Conservation (phyloP, 106 monocot genomes). For the Phalaenopsis equestris region DNA sequence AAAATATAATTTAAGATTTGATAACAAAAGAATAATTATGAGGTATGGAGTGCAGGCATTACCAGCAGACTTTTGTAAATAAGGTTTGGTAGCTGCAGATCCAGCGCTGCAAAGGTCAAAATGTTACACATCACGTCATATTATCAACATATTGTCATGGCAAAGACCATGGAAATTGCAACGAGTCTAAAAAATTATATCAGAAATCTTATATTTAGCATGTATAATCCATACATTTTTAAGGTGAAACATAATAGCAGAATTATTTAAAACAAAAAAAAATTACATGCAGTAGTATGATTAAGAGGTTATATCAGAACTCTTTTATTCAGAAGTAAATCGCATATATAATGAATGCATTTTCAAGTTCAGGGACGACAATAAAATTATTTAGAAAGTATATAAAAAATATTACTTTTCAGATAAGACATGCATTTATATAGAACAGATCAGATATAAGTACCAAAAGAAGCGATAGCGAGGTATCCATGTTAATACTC, state of each 20-base stretch:
- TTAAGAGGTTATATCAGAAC: not conserved
- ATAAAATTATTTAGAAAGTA: not conserved
- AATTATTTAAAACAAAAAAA: not conserved
- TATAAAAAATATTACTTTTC: not conserved
- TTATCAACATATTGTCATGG: not conserved
- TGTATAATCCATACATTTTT: not conserved
- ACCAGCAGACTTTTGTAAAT: slow-evolving; percentile 77
- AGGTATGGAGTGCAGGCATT: not conserved
- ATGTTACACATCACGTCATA: not conserved
- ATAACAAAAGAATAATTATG: not conserved
- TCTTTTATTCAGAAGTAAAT: not conserved
- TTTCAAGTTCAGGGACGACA: not conserved
- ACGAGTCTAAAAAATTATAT: not conserved
- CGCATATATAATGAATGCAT: not conserved
- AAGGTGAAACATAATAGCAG: not conserved
- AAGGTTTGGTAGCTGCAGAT: slow-evolving; percentile 69
- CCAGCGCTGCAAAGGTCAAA: slow-evolving; percentile 61
- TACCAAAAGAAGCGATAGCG: slow-evolving; percentile 76
- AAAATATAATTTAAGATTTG: slow-evolving; percentile 4
- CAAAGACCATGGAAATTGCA: not conserved
- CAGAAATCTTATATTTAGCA: not conserved
- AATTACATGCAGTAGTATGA: not conserved
- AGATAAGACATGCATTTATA: not conserved
- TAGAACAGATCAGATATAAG: not conserved
- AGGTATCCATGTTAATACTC: slow-evolving; percentile 30